phyloP scores from a whole-genome alignment of 768 basidiomycete species.

The Termitomyces sp. region DNA sequence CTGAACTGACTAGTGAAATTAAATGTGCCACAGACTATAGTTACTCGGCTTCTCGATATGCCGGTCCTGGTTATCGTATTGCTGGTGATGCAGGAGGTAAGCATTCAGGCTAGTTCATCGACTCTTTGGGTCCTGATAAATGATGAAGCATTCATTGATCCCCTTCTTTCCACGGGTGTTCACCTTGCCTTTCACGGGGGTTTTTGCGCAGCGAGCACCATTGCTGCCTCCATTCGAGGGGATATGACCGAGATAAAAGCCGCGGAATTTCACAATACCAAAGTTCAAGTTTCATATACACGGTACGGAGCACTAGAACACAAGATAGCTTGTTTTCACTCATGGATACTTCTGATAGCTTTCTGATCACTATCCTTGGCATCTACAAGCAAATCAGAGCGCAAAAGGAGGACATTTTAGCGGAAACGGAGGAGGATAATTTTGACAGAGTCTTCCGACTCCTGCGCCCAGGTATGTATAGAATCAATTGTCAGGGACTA shows the following conservation, averaged over 20 bases:
- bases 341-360: constrained; percentile 16
- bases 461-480: constrained; percentile 18
- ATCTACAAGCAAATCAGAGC: constrained; percentile 37
- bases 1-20: constrained; percentile 18
- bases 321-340: not conserved
- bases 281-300: constrained; percentile 22
- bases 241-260: constrained; percentile 18
- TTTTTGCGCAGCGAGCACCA: constrained; percentile 24
- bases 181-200: constrained; percentile 27
- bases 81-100: constrained; percentile 23
- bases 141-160: constrained; percentile 36
- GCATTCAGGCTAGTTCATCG: no score
- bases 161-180: constrained; percentile 31
- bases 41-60: not conserved
- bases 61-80: constrained; percentile 9
- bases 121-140: not conserved
- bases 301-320: constrained; percentile 10
- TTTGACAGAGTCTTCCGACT: constrained; percentile 35
- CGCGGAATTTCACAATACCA: constrained; percentile 20
- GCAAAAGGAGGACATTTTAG: constrained; percentile 26
- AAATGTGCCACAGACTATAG: constrained; percentile 9
- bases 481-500: not conserved
- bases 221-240: constrained; percentile 21
- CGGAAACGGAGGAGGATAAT: constrained; percentile 30
- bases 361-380: constrained; percentile 32